Evolutionary conservation across 805 yeast species (phyloP).

Genomic region (Myxozyma sirexii): DNA sequence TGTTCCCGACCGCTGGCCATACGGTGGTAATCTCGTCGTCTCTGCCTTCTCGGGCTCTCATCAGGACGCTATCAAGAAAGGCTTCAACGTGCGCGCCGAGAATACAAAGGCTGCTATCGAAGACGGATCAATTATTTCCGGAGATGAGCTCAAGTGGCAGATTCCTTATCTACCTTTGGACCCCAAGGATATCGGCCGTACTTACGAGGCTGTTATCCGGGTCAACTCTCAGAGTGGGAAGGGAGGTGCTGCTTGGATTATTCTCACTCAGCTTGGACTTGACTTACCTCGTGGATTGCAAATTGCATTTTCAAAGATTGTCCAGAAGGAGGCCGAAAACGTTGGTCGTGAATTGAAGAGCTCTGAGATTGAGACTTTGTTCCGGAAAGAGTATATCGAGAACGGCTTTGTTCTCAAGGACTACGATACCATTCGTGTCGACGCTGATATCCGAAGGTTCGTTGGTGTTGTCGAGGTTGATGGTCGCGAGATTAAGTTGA

Average conservation of each 20-base stretch:
- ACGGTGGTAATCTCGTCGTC: slow-evolving; percentile 80
- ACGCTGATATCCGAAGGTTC: slow-evolving; percentile 50
- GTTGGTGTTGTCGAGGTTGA: slow-evolving; percentile 54
- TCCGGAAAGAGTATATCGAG: slow-evolving; percentile 57
- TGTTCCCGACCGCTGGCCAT: slow-evolving; percentile 76
- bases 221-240: slow-evolving; percentile 88
- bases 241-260: slow-evolving; percentile 90
- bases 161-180: slow-evolving; percentile 83
- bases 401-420: slow-evolving; percentile 47
- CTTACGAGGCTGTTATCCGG: slow-evolving; percentile 89
- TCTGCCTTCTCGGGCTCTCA: slow-evolving; percentile 87
- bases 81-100: slow-evolving; percentile 57
- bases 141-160: slow-evolving; percentile 56
- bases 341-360: slow-evolving; percentile 72
- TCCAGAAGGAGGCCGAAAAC: slow-evolving; percentile 68
- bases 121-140: slow-evolving; percentile 24
- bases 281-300: slow-evolving; percentile 83
- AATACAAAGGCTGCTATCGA: slow-evolving; percentile 34
- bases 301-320: slow-evolving; percentile 70
- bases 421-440: slow-evolving; percentile 51
- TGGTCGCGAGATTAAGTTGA: slow-evolving; percentile 47
- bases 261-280: slow-evolving; percentile 70
- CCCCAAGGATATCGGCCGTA: slow-evolving; percentile 82
- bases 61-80: slow-evolving; percentile 86
- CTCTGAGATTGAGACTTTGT: slow-evolving; percentile 64